phyloP scores from a whole-genome alignment of 106 monocot species.

The Dactylorhiza incarnata region DNA sequence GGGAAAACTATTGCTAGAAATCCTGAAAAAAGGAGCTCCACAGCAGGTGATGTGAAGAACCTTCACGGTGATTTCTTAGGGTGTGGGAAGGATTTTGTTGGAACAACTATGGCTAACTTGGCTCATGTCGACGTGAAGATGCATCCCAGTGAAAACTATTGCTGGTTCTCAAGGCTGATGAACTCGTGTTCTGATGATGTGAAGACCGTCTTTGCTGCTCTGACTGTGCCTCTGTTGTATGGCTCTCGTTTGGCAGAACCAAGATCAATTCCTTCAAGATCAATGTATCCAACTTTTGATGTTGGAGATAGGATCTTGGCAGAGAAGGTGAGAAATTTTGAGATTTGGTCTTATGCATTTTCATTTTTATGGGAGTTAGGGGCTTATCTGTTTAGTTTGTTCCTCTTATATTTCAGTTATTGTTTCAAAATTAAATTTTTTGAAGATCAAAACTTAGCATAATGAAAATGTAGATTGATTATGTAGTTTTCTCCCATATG shows the following conservation, averaged over 20 bases:
- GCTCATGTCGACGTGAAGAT: not conserved
- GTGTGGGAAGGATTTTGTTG: not conserved
- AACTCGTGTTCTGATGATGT: conserved; percentile 55
- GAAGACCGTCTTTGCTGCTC: conserved; percentile 50
- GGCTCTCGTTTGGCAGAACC: conserved; percentile 55
- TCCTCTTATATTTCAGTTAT: too few species aligned
- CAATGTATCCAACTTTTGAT: conserved; percentile 76
- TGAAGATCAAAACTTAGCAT: too few species aligned
- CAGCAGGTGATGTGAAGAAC: not conserved
- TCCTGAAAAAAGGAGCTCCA: not conserved
- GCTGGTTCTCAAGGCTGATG: conserved; percentile 44
- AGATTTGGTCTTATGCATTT: not conserved
- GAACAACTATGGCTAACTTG: not conserved
- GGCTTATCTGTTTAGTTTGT: too few species aligned
- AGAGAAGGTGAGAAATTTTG: conserved; percentile 43
- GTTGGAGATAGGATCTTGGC: conserved; percentile 67
- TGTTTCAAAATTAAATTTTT: too few species aligned
- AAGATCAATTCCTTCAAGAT: conserved; percentile 52
- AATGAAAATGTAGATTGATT: too few species aligned
- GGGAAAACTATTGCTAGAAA: not conserved
- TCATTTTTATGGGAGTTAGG: not conserved
- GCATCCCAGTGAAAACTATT: not conserved
- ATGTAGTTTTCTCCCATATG: not conserved
- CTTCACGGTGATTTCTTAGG: not conserved
- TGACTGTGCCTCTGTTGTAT: conserved; percentile 56